Conservation (phyloP, 306 rosid genomes). For the Morella rubra region DNA sequence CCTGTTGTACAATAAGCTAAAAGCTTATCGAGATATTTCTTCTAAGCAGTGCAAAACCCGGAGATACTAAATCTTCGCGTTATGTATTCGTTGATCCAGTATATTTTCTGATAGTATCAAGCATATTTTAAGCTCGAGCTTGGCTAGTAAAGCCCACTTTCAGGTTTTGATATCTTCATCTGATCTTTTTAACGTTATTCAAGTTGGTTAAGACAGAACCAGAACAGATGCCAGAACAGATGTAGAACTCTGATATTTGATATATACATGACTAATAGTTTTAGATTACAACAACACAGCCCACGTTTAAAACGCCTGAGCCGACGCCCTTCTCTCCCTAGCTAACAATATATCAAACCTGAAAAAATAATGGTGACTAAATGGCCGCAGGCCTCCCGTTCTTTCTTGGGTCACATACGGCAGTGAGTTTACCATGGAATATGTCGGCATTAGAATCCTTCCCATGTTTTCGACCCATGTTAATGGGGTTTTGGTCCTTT, state of each 20-base stretch:
- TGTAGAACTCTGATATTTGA: background rate
- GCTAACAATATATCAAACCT: conserved; percentile 4
- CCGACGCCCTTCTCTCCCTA: background rate
- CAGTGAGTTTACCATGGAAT: conserved; percentile 59
- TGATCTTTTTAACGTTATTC: background rate
- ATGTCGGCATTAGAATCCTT: conserved; percentile 20
- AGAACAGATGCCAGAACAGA: background rate
- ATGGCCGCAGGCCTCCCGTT: conserved; percentile 77
- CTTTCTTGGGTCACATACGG: conserved; percentile 87
- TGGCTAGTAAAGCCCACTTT: background rate
- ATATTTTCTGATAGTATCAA: background rate
- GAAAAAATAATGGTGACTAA: conserved; percentile 25
- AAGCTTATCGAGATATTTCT: no score
- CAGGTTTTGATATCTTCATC: background rate
- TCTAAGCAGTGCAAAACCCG: background rate
- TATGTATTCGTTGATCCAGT: background rate
- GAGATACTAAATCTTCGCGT: background rate
- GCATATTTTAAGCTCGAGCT: background rate
- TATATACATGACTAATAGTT: background rate
- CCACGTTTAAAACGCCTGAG: background rate
- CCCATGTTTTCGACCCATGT: conserved; percentile 38
- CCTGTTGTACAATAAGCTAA: conserved; percentile 22
- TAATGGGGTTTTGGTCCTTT: conserved; percentile 13
- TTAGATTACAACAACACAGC: background rate
- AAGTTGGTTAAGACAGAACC: background rate